Conservation (phyloP, 2,329 filamentous ascomycete genomes). For the Neoascochyta sp. region DNA sequence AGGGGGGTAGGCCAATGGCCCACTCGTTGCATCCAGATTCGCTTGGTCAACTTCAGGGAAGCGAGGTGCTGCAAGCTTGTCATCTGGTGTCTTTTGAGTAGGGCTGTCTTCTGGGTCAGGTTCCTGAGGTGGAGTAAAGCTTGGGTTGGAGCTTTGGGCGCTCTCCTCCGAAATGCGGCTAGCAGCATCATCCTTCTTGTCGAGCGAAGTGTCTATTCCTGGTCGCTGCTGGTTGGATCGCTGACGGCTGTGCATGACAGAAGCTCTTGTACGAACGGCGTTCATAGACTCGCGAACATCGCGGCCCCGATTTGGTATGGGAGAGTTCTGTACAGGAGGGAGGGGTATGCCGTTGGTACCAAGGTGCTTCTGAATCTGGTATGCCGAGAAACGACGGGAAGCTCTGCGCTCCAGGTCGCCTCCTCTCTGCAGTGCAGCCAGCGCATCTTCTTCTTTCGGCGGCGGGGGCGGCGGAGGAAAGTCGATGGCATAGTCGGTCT, state of each 20-base stretch:
- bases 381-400: conserved; percentile 89
- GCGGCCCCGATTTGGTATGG: conserved; percentile 78
- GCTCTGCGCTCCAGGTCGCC: conserved; percentile 90
- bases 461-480: conserved; percentile 73
- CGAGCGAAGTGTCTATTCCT: conserved; percentile 58
- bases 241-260: conserved; percentile 52
- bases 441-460: conserved; percentile 80
- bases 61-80: conserved; percentile 53
- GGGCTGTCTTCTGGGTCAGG: conserved; percentile 31
- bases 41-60: conserved; percentile 32
- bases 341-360: conserved; percentile 83
- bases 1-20: conserved; percentile 33
- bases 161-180: conserved; percentile 63
- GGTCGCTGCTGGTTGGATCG: conserved; percentile 47
- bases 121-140: conserved; percentile 34
- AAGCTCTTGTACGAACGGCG: conserved; percentile 60
- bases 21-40: conserved; percentile 32
- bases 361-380: conserved; percentile 93
- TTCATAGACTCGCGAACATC: conserved; percentile 83
- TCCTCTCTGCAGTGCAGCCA: conserved; percentile 85
- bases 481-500: conserved; percentile 49
- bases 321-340: conserved; percentile 71
- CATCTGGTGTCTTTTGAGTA: conserved; percentile 58
- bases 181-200: conserved; percentile 46
- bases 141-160: conserved; percentile 37